Percentiles rank a stretch among this genome's conserved stretches.
These are phyloP conservation scores for Delonix regia DNA, from an alignment of 306 rosid species.

Conservation along the genomic window DNA sequence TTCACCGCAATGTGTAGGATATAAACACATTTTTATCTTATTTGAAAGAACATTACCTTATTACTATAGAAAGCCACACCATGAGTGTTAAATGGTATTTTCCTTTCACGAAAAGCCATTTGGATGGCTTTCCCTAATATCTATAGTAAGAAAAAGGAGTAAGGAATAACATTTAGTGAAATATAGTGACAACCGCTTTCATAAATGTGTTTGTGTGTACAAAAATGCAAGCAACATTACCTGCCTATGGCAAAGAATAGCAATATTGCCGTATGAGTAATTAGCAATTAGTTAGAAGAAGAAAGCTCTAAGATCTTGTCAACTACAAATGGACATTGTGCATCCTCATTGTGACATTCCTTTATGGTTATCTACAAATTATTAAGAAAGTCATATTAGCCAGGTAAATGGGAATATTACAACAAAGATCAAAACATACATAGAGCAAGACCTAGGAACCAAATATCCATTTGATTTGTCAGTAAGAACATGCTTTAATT, in stretches of 20 bases:
- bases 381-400: conserved; percentile 27
- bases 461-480: conserved; percentile 85
- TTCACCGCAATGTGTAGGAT: no score
- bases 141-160: conserved; percentile 44
- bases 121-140: conserved; percentile 90
- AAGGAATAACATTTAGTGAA: conserved; percentile 14
- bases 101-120: conserved; percentile 86
- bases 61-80: conserved; percentile 92
- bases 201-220: background rate
- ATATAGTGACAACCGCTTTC: conserved; percentile 9
- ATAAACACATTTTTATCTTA: conserved; percentile 16
- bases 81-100: conserved; percentile 88
- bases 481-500: conserved; percentile 69
- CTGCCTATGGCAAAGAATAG: conserved; percentile 83
- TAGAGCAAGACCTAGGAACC: conserved; percentile 51
- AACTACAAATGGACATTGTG: conserved; percentile 84
- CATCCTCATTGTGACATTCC: conserved; percentile 89
- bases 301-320: conserved; percentile 82
- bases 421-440: conserved; percentile 24
- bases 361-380: conserved; percentile 65
- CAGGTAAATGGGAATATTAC: conserved; percentile 27
- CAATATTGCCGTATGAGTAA: conserved; percentile 69
- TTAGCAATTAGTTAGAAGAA: conserved; percentile 52
- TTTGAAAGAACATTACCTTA: conserved; percentile 60
- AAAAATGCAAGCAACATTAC: conserved; percentile 59